Percentiles rank a stretch among this genome's conserved stretches.
These are phyloP conservation scores for Cytospora chrysosperma DNA, from an alignment of 2,329 filamentous ascomycete genomes.

Conservation along the genomic window DNA sequence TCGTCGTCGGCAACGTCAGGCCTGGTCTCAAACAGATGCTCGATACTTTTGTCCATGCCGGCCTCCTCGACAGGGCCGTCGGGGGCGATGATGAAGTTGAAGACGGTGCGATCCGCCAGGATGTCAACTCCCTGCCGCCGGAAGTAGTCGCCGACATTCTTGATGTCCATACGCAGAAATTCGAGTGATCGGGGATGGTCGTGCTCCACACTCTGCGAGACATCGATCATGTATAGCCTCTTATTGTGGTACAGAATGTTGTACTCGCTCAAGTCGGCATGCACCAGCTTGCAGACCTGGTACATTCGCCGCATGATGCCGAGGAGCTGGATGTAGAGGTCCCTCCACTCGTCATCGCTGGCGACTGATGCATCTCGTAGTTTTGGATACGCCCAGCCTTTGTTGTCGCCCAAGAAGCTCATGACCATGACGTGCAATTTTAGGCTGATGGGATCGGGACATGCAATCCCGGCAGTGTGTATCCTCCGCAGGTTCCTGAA, in stretches of 20 bases:
- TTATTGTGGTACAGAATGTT: slow-evolving; percentile 88
- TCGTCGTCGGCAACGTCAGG: slow-evolving; percentile 37
- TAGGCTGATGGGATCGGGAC: slow-evolving; percentile 83
- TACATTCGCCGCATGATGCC: slow-evolving; percentile 92
- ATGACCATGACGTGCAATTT: slow-evolving; percentile 95
- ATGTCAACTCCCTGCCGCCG: slow-evolving; percentile 78
- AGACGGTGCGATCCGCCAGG: slow-evolving; percentile 75
- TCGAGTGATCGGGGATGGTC: slow-evolving; percentile 91
- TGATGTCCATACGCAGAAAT: slow-evolving; percentile 97
- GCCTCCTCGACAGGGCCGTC: slow-evolving; percentile 61
- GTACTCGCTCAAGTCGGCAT: slow-evolving; percentile 97
- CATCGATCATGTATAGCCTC: slow-evolving; percentile 90
- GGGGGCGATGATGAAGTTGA: slow-evolving; percentile 73
- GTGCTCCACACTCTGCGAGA: slow-evolving; percentile 95
- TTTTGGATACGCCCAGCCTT: slow-evolving; percentile 83
- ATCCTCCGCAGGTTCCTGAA: slow-evolving; percentile 90
- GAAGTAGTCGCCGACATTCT: slow-evolving; percentile 95
- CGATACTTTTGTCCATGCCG: slow-evolving; percentile 60
- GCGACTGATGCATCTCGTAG: slow-evolving; percentile 81
- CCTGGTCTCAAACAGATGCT: slow-evolving; percentile 63
- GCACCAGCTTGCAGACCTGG: slow-evolving; percentile 85
- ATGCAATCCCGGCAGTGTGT: slow-evolving; percentile 80
- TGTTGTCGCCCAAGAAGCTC: slow-evolving; percentile 84
- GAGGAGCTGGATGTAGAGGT: slow-evolving; percentile 79
- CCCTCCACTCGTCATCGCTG: slow-evolving; percentile 70